These are phyloP conservation scores for Podaxis sp. DNA, from an alignment of 768 basidiomycete genomes.

Conservation along the genomic window DNA sequence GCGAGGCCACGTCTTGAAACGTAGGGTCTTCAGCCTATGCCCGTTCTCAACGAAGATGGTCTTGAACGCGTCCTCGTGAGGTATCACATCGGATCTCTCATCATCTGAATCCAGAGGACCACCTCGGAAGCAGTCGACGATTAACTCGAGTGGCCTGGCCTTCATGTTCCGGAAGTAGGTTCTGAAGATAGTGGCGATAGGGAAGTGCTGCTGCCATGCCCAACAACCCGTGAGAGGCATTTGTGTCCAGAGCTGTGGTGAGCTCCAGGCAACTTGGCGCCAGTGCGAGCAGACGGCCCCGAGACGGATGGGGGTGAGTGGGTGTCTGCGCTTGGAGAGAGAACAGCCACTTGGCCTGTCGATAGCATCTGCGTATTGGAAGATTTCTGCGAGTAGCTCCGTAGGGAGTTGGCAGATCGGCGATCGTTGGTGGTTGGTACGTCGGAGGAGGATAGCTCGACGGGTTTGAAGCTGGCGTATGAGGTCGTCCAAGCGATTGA, in stretches of 20 bases:
- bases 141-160: background rate
- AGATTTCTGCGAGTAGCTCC: background rate
- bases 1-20: background rate
- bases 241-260: background rate
- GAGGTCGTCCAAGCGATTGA: background rate
- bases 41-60: background rate
- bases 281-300: background rate
- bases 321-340: background rate
- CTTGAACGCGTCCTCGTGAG: conserved; percentile 1
- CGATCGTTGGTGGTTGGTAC: background rate
- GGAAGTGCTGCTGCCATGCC: background rate
- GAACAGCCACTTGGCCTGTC: background rate
- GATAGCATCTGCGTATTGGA: background rate
- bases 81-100: background rate
- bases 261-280: conserved; percentile 1
- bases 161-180: background rate
- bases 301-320: background rate
- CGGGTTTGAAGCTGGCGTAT: background rate
- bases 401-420: background rate
- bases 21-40: background rate
- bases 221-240: background rate
- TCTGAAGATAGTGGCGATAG: background rate
- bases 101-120: background rate
- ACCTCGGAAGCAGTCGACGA: background rate
- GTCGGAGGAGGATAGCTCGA: background rate